Base-by-base conservation (phyloP, 805 yeast species). In the Teunomyces atbi region DNA sequence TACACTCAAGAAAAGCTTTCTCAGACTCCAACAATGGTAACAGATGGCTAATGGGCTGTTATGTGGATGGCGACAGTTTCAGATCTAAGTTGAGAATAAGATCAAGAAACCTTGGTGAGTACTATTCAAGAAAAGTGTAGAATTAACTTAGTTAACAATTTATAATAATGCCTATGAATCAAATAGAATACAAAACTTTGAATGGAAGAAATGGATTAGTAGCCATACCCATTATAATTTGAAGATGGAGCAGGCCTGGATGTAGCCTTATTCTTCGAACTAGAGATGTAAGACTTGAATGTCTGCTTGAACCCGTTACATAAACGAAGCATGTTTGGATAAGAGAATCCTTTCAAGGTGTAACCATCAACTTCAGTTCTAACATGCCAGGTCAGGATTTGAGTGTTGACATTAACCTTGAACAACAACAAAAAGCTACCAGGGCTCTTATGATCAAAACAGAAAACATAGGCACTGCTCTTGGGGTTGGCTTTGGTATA, bases 301-400 rank as follows among this genome's bases (percentile, higher is more conserved):
- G 73, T 68, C 51, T 84, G 86, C 74, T 94, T 94, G 82, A 94
- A 94, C 13, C 99, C 99, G 60, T 94, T 94, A 71, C 96, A 87
- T 58, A 94, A 76, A 47, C 85, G 80, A 52, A 82, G 82, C 76
- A 92, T 90, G 64, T 86, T 90, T n/a, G 96, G 92, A 62, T 94
- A 94, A 23, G 82, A 78, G 60, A 86, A 88, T 12, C 84, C 84
- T 62, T 82, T 83, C 61, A 94, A 73, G 59, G 81, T 83, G 60
- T 81, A 92, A 2, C 98, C 98, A 48, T 84, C 84, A 21, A 94
- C 90, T 45, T 86, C 84, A n/a, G 89, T 89, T 65, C 83, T 86
- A 34, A 94, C 96, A 59, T 89, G 88, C 96, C 97, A 89, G 2
- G 89, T 82, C 58, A 82, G 81, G 30, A 90, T 76, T 41, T 81